Conservation (phyloP, 768 basidiomycete species). For the Xanthoconium stramineum region DNA sequence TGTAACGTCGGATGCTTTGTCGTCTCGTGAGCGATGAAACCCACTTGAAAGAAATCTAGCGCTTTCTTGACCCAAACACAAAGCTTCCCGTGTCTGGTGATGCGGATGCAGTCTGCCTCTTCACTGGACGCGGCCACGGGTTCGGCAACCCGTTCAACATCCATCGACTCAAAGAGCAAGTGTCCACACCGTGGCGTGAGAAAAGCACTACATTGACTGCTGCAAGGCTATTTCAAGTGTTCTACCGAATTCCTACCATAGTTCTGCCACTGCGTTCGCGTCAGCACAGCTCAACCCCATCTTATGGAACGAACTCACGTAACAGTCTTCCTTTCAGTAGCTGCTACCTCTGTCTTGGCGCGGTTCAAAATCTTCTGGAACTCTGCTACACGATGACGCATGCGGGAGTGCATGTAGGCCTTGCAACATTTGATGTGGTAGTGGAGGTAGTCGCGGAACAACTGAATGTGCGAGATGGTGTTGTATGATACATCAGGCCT, state of each 20-base stretch:
- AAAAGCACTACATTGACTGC: constrained; percentile 4
- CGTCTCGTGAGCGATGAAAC: constrained; percentile 14
- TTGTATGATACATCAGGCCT: constrained; percentile 61
- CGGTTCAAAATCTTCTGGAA: constrained; percentile 96
- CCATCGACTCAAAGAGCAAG: constrained; percentile 12
- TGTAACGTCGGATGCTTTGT: constrained; percentile 5
- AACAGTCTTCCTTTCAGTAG: constrained; percentile 85
- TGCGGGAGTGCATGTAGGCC: constrained; percentile 98
- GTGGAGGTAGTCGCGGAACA: constrained; percentile 98
- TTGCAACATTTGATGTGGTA: constrained; percentile 99
- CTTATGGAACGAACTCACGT: constrained; percentile 47
- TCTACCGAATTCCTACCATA: constrained; percentile 45
- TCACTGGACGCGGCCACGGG: constrained; percentile 1
- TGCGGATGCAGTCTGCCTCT: constrained; percentile 41
- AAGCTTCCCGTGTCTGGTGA: constrained; percentile 57
- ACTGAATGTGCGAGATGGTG: constrained; percentile 92
- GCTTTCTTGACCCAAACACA: constrained; percentile 50
- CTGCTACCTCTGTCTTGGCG: constrained; percentile 88
- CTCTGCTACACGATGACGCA: constrained; percentile 90
- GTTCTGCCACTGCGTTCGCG: constrained; percentile 48
- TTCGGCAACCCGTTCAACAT: constrained; percentile 7
- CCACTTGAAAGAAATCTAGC: constrained; percentile 52
- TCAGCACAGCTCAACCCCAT: constrained; percentile 5
- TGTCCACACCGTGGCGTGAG: constrained; percentile 18
- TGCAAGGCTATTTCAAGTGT: background rate